Conservation (phyloP, 2,329 filamentous ascomycete genomes). For the Phialophora tarda region DNA sequence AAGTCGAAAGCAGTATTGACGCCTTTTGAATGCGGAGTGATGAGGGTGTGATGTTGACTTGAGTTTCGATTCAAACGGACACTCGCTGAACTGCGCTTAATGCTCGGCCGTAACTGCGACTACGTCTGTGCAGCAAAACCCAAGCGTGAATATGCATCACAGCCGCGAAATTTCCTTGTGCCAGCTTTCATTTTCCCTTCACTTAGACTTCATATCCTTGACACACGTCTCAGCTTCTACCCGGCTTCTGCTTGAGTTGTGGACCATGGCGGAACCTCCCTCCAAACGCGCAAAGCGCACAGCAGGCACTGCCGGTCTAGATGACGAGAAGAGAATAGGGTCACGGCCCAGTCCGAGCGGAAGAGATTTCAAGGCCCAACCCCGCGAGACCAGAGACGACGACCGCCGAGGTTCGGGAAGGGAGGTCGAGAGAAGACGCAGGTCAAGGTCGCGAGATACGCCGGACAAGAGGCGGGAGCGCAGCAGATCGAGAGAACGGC, state of each 20-base stretch:
- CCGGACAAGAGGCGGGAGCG: constrained; percentile 50
- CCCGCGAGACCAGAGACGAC: constrained; percentile 33
- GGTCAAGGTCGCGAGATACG: constrained; percentile 35
- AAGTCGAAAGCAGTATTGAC: not conserved
- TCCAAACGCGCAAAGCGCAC: constrained; percentile 58
- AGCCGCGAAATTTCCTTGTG: constrained; percentile 11
- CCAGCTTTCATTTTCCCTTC: not conserved
- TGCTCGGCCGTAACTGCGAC: not conserved
- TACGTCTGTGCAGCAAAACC: not conserved
- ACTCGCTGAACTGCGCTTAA: not conserved
- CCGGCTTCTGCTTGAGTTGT: not conserved
- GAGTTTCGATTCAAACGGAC: not conserved
- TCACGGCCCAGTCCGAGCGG: constrained; percentile 48
- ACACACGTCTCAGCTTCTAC: not conserved
- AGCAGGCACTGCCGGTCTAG: constrained; percentile 69
- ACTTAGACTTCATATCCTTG: too few relatives aligned
- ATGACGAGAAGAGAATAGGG: constrained; percentile 49
- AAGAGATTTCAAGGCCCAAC: constrained; percentile 42
- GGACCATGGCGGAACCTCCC: constrained; percentile 59
- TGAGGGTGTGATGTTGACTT: not conserved
- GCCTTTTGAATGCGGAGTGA: not conserved
- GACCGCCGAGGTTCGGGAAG: constrained; percentile 21
- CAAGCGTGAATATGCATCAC: not conserved
- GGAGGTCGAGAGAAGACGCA: constrained; percentile 34
- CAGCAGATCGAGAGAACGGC: constrained; percentile 52